Conservation (phyloP, 352 stramenopile species). For the Globisporangium mamillatum region DNA sequence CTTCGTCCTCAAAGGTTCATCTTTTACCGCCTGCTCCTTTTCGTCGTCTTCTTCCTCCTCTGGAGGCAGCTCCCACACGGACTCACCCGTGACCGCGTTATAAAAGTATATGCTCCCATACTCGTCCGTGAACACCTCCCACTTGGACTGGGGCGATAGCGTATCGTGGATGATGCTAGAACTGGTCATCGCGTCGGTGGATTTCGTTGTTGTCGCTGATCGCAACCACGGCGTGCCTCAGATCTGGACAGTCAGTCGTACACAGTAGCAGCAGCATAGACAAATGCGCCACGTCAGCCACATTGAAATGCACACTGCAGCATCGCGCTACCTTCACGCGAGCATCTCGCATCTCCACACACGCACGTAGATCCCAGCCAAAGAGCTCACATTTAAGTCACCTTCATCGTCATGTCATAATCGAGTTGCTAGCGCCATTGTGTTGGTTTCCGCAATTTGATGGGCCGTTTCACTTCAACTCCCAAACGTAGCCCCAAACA, state of each 20-base stretch:
- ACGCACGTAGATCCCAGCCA: not conserved
- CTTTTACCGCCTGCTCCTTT: not conserved
- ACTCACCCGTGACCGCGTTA: slow-evolving; percentile 62
- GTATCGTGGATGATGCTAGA: not conserved
- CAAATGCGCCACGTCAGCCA: not conserved
- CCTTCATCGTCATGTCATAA: not conserved
- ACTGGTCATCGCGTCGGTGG: not conserved
- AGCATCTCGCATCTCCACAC: not conserved
- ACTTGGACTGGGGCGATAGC: slow-evolving; percentile 19
- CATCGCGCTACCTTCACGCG: not conserved
- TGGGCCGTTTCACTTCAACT: slow-evolving; percentile 4
- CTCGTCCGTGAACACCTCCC: slow-evolving; percentile 66
- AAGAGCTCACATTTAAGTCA: not conserved
- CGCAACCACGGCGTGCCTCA: not conserved
- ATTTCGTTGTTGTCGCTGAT: not conserved
- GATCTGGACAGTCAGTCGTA: not conserved
- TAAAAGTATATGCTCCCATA: slow-evolving; percentile 76
- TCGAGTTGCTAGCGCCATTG: not conserved
- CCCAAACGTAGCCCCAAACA: not conserved
- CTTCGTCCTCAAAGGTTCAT: not conserved
- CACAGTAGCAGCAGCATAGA: not conserved
- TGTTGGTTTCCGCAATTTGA: not conserved
- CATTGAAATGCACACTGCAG: not conserved
- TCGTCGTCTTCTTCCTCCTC: slow-evolving; percentile 28
- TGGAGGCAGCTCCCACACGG: slow-evolving; percentile 61